phyloP scores from a whole-genome alignment of 345 rosid species.

The Jatropha curcas region DNA sequence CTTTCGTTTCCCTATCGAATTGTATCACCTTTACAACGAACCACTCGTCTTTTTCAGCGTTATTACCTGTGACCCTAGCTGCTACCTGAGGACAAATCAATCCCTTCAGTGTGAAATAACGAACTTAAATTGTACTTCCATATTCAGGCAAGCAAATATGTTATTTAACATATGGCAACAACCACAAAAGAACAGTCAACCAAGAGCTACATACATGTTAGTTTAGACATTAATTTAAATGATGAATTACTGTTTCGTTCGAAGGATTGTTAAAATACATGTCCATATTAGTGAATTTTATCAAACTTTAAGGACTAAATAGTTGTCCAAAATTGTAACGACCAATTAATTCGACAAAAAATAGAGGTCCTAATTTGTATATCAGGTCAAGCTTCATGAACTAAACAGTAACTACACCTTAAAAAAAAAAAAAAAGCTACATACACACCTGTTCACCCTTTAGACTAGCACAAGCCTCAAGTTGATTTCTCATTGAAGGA shows the following conservation, averaged over 20 bases:
- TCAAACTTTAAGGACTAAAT: no score
- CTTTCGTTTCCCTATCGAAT: constrained; percentile 86
- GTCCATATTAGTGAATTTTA: no score
- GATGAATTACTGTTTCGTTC: no score
- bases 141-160: background rate
- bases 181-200: constrained; percentile 1
- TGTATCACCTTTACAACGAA: constrained; percentile 86
- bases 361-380: no score
- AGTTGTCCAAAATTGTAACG: no score
- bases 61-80: constrained; percentile 76
- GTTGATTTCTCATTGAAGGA: constrained; percentile 65
- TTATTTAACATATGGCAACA: background rate
- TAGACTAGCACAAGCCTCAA: constrained; percentile 66
- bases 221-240: no score
- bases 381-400: no score
- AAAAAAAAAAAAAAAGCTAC: constrained; percentile 8
- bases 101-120: constrained; percentile 12
- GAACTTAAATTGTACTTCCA: constrained; percentile 6
- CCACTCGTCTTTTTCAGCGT: constrained; percentile 94
- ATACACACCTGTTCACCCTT: constrained; percentile 85
- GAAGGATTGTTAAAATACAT: no score
- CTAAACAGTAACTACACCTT: no score
- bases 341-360: no score
- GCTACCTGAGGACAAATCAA: constrained; percentile 64
- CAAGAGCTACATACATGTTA: constrained; percentile 17